A percentile compares a stretch with the other conserved stretches of the same genome.
Evolutionary conservation across 257 asterid genomes (phyloP).

Genomic region (Gentiana straminea): DNA sequence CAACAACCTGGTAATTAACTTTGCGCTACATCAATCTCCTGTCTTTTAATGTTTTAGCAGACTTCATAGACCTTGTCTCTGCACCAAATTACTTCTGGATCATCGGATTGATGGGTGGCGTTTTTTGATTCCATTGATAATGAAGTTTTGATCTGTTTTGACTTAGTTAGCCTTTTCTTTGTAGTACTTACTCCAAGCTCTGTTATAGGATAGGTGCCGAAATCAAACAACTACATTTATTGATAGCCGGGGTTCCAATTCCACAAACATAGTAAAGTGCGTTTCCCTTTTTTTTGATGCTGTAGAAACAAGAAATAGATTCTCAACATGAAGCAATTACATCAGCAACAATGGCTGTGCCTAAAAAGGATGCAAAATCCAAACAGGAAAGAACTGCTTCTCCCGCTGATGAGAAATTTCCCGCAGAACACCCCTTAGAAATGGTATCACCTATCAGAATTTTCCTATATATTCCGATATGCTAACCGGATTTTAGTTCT

Average conservation of each 20-base stretch:
- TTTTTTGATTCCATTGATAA: too few species aligned
- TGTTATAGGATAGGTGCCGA: slow-evolving; percentile 19
- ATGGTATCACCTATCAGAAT: slow-evolving; percentile 4
- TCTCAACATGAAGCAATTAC: slow-evolving; percentile 7
- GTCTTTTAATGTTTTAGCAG: neutral
- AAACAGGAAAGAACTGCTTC: neutral
- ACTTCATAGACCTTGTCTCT: neutral
- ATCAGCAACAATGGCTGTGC: slow-evolving; percentile 1
- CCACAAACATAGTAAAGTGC: slow-evolving; percentile 13
- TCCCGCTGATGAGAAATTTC: slow-evolving; percentile 4
- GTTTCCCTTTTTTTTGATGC: neutral
- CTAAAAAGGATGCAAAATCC: slow-evolving; percentile 1
- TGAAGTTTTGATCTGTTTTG: neutral
- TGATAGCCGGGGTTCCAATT: slow-evolving; percentile 6
- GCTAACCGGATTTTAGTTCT: neutral
- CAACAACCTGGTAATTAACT: slow-evolving; percentile 20
- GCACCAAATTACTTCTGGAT: neutral
- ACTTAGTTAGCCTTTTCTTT: neutral
- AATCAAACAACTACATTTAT: slow-evolving; percentile 6
- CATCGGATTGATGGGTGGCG: neutral
- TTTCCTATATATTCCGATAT: neutral
- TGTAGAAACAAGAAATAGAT: slow-evolving; percentile 9
- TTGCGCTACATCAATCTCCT: neutral
- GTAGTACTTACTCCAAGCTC: neutral
- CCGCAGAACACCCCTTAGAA: slow-evolving; percentile 1